These are phyloP conservation scores for Calocera cornea DNA, from an alignment of 768 basidiomycete species.

Conservation along the genomic window DNA sequence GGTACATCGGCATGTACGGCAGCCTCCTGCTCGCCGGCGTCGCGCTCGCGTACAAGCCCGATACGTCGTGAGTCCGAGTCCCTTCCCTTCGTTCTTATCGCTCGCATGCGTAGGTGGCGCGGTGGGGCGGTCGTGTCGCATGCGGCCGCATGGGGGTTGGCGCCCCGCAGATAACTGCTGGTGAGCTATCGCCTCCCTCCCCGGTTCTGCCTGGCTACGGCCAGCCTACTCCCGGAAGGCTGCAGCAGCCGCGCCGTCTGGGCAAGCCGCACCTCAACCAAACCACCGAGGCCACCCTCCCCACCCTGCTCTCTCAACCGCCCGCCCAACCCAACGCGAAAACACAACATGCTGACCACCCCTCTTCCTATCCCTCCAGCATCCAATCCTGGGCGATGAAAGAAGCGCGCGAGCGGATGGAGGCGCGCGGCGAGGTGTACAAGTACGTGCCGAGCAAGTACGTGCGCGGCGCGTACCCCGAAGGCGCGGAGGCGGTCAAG, in stretches of 20 bases:
- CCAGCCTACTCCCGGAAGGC: too few relatives aligned
- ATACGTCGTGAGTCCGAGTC: constrained; percentile 81
- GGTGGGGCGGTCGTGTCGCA: too few relatives aligned
- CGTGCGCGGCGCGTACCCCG: too few relatives aligned
- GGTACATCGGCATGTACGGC: constrained; percentile 88
- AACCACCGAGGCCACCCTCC: too few relatives aligned
- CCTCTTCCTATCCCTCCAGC: constrained; percentile 28
- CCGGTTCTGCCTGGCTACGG: too few relatives aligned
- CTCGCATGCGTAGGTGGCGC: not conserved
- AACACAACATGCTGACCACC: not conserved
- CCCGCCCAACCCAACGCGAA: too few relatives aligned
- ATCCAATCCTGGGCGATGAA: constrained; percentile 86
- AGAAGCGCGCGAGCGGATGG: constrained; percentile 82
- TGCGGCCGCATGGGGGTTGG: too few relatives aligned
- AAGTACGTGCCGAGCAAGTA: constrained; percentile 47
- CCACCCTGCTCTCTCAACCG: too few relatives aligned
- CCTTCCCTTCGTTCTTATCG: not conserved
- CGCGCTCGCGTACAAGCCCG: constrained; percentile 81
- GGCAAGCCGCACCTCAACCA: too few relatives aligned
- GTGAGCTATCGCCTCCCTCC: too few relatives aligned
- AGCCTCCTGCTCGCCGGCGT: constrained; percentile 62
- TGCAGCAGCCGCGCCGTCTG: too few relatives aligned
- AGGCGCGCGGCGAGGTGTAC: constrained; percentile 80
- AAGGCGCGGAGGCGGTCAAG: not conserved
- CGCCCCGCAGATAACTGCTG: too few relatives aligned